phyloP scores from a whole-genome alignment of 2,329 filamentous ascomycete genomes.

The Cladobotryum protrusum region DNA sequence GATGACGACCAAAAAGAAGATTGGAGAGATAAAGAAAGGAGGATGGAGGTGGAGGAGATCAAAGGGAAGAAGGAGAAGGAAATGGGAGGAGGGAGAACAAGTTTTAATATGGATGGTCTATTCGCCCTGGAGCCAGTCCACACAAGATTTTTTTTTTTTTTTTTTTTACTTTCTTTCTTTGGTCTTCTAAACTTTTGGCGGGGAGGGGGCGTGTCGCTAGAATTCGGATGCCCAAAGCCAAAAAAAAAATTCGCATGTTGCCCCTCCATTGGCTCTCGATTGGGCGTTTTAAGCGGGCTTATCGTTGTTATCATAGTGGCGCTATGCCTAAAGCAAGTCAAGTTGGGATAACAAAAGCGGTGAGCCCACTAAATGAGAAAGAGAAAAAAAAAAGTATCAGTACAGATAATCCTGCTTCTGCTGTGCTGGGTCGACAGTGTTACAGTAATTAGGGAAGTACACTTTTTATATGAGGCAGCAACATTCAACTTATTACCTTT shows the following conservation, averaged over 20 bases:
- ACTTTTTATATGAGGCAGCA: too few relatives aligned
- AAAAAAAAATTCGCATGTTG: constrained; percentile 13
- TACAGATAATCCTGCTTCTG: too few relatives aligned
- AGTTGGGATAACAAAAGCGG: constrained; percentile 18
- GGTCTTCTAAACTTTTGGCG: too few relatives aligned
- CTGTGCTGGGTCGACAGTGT: too few relatives aligned
- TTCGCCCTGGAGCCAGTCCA: constrained; percentile 16
- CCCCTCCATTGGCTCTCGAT: constrained; percentile 13
- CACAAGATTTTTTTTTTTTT: constrained; percentile 26
- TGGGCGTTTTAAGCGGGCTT: constrained; percentile 24
- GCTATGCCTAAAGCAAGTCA: constrained; percentile 15
- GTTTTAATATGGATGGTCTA: constrained; percentile 24
- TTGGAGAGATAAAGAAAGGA: constrained; percentile 25
- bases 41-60: constrained; percentile 18
- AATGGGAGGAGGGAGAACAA: constrained; percentile 15
- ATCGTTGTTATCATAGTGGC: constrained; percentile 24
- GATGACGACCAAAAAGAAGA: constrained; percentile 36
- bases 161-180: too few relatives aligned
- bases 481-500: too few relatives aligned
- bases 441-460: too few relatives aligned
- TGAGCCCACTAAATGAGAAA: constrained; percentile 14
- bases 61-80: neutral
- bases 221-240: constrained; percentile 14
- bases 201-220: constrained; percentile 13
- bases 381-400: neutral